Evolutionary conservation across 441 rosid species (phyloP), one percentile per base, ranked within the genome.

Genomic region (Adansonia gregorii): DNA sequence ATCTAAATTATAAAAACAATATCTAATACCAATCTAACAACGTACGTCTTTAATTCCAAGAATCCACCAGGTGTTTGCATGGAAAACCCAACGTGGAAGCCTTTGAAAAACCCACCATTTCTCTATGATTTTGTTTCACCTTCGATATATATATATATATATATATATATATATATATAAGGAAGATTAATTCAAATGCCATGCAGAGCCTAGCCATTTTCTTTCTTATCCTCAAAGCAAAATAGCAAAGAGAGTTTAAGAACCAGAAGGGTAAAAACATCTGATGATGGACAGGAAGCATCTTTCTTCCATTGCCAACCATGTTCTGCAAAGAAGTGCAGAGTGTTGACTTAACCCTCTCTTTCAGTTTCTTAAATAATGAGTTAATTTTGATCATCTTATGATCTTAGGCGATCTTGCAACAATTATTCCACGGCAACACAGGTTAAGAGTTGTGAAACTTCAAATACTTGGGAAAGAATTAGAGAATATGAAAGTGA

Each of bases 231-330:
- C 22, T 11, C 2, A 19, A 39, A 6, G 20, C 24, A 15, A 39
- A 14, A 41, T 0, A 67, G 6, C 48, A 1, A 12, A 0, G 8
- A 24, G 27, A 11, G 0, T 55, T 24, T 35, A 35, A 48, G 52
- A n/a, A 52, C 14, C 17, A 56, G 54, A 86, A 41, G 61, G 19
- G 1, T 55, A 2, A 22, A 17, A 55, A 19, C 10, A 3, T 19
- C 15, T 31, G 43, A 81, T 70, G 85, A 77, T 5, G 78, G 76
- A 79, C 78, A 90, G 79, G 91, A 92, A 94, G 92, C 92, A 88
- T 77, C 86, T 90, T 11, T 96, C 98, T 81, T 83, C 95, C 96
- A 76, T 88, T 80, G 98, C 98, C n/a, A 88, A 82, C 82, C 87
- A 84, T 81, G 88, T 96, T 75, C 86, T 94, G 65, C 85, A 67